Percentiles rank a stretch among this genome's conserved stretches.
These are phyloP conservation scores for Fusarium camptoceras DNA, from an alignment of 2,329 filamentous ascomycete species.

Conservation along the genomic window DNA sequence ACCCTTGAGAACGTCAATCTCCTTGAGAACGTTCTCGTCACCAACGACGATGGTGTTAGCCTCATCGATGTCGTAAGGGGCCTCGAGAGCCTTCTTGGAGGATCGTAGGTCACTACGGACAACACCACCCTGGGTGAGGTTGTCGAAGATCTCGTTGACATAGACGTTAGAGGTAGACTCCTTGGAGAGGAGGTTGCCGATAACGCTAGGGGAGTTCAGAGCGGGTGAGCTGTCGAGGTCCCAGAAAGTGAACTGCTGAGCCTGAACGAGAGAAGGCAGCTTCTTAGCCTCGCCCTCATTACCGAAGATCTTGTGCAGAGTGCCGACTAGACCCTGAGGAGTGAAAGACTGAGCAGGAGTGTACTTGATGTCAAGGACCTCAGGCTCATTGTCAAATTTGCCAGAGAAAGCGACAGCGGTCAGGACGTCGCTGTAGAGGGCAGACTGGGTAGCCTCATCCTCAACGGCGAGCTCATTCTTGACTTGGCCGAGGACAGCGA, in stretches of 20 bases:
- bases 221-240: constrained; percentile 81
- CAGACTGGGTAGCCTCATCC: constrained; percentile 83
- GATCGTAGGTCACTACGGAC: constrained; percentile 87
- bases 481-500: constrained; percentile 93
- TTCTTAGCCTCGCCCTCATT: constrained; percentile 65
- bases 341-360: constrained; percentile 72
- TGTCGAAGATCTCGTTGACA: constrained; percentile 72
- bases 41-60: constrained; percentile 85
- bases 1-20: constrained; percentile 78
- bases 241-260: constrained; percentile 94
- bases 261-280: constrained; percentile 62
- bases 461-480: constrained; percentile 76
- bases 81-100: constrained; percentile 84
- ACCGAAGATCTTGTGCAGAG: constrained; percentile 62
- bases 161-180: constrained; percentile 74
- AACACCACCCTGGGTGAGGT: constrained; percentile 78
- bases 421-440: constrained; percentile 90
- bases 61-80: constrained; percentile 81
- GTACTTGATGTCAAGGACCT: constrained; percentile 90
- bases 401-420: constrained; percentile 84
- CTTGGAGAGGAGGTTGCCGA: constrained; percentile 74
- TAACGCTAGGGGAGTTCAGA: constrained; percentile 70
- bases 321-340: constrained; percentile 64
- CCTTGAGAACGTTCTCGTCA: constrained; percentile 81
- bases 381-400: constrained; percentile 70